Percentiles rank a stretch among this genome's conserved stretches.
Conservation (phyloP, 352 stramenopile genomes). For the Pythium guiyangense region DNA sequence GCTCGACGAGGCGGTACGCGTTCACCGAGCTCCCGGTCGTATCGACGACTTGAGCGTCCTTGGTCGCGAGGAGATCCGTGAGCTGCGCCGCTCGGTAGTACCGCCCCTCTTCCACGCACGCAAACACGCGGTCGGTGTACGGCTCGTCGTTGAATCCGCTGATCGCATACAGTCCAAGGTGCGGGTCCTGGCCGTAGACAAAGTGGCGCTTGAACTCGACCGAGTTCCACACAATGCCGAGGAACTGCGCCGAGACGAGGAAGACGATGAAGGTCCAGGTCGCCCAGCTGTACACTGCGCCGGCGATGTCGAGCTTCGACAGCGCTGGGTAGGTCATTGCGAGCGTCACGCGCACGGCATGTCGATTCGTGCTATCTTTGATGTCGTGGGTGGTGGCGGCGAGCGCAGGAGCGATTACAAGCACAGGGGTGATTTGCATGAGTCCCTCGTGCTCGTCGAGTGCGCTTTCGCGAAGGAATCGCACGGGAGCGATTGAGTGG, state of each 20-base stretch:
- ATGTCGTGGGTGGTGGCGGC: too few relatives aligned
- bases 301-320: too few relatives aligned
- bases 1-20: constrained; percentile 13
- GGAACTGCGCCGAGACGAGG: constrained; percentile 8
- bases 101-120: constrained; percentile 8
- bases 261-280: constrained; percentile 5
- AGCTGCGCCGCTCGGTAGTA: constrained; percentile 15
- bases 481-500: too few relatives aligned
- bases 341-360: too few relatives aligned
- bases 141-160: constrained; percentile 5
- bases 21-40: constrained; percentile 1
- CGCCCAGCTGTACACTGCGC: constrained; percentile 11
- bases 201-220: not conserved
- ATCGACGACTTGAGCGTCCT: not conserved
- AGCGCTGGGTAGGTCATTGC: too few relatives aligned
- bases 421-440: too few relatives aligned
- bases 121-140: constrained; percentile 8
- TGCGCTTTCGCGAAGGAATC: too few relatives aligned
- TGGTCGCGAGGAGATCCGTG: not conserved
- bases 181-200: too few relatives aligned
- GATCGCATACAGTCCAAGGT: not conserved
- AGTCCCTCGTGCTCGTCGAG: too few relatives aligned
- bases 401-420: too few relatives aligned
- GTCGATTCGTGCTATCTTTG: too few relatives aligned
- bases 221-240: constrained; percentile 11